Percentiles rank a stretch among this genome's conserved stretches.
Conservation (phyloP, 225 moss, liverwort and hornwort genomes). For the Asterella californica region DNA sequence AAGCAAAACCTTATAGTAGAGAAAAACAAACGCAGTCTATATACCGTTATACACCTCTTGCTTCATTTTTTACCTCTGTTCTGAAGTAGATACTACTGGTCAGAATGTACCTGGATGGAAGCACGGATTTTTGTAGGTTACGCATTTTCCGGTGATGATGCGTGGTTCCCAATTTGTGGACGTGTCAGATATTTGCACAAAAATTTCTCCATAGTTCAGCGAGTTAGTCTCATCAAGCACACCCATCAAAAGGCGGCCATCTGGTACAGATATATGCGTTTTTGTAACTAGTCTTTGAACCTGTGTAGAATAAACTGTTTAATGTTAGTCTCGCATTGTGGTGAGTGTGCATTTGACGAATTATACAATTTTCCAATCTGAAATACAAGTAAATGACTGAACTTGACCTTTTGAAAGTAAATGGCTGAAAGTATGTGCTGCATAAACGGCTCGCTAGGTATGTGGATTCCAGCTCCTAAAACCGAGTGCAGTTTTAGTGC, state of each 20-base stretch:
- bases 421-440: conserved; percentile 53
- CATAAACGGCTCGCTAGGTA: conserved; percentile 56
- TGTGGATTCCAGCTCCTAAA: conserved; percentile 55
- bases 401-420: conserved; percentile 25
- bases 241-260: conserved; percentile 72
- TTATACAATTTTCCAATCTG: not conserved
- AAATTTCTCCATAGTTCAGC: conserved; percentile 63
- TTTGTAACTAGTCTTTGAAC: conserved; percentile 59
- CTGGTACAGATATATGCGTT: conserved; percentile 62
- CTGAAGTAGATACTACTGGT: not conserved
- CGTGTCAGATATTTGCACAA: conserved; percentile 59
- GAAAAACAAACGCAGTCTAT: not conserved
- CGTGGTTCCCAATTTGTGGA: conserved; percentile 26
- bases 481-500: conserved; percentile 41
- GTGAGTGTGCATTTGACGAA: not conserved
- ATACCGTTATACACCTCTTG: not conserved
- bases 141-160: conserved; percentile 58
- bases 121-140: conserved; percentile 74
- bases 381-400: conserved; percentile 23
- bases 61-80: not conserved
- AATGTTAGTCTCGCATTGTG: not conserved
- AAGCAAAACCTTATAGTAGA: not conserved
- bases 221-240: conserved; percentile 71
- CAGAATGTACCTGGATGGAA: conserved; percentile 54
- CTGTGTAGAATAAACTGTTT: conserved; percentile 42